These are phyloP conservation scores for Diphasiastrum complanatum DNA, from an alignment of 83 land plant species.

Conservation along the genomic window DNA sequence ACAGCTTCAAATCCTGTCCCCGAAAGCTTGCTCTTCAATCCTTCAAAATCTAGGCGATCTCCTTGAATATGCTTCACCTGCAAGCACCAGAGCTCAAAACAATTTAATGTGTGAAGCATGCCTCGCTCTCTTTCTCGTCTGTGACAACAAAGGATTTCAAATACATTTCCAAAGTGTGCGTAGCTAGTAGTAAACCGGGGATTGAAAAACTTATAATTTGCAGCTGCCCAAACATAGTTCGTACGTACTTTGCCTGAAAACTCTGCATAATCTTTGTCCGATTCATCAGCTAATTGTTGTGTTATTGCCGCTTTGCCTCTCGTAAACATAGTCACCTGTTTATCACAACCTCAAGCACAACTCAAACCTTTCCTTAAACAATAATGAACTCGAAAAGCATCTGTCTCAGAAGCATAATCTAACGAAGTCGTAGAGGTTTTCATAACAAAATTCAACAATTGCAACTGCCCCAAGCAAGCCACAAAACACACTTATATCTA, in stretches of 20 bases:
- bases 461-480: neutral
- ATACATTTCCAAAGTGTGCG: too few species aligned
- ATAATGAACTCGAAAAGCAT: too few species aligned
- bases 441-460: neutral
- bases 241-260: slow-evolving; percentile 65
- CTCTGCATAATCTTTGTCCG: slow-evolving; percentile 63
- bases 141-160: too few species aligned
- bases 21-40: slow-evolving; percentile 60
- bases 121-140: too few species aligned
- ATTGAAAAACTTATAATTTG: neutral
- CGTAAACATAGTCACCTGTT: slow-evolving; percentile 90
- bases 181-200: neutral
- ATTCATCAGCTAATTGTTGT: slow-evolving; percentile 77
- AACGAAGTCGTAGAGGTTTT: neutral
- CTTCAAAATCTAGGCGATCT: slow-evolving; percentile 89
- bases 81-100: slow-evolving; percentile 2
- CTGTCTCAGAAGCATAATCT: too few species aligned
- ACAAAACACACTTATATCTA: neutral
- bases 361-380: slow-evolving; percentile 2
- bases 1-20: slow-evolving; percentile 82
- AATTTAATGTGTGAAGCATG: too few species aligned
- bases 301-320: slow-evolving; percentile 90
- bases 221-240: too few species aligned
- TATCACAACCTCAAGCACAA: neutral
- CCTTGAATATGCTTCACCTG: slow-evolving; percentile 93